Evolutionary conservation across 345 rosid species (phyloP).

Genomic region (Aegle marmelos): DNA sequence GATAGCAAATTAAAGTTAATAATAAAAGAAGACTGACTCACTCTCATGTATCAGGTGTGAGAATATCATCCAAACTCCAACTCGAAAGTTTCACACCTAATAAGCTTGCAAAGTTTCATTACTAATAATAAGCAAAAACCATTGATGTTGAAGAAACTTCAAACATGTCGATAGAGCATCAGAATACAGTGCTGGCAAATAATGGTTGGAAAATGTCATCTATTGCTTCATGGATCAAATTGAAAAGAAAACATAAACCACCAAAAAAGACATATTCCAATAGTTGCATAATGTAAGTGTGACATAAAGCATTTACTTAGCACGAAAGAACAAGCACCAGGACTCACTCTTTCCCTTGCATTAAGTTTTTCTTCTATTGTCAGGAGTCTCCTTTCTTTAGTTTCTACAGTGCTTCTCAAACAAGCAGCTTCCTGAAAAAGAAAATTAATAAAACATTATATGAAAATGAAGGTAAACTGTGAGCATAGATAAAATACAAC

Average conservation of each 20-base stretch:
- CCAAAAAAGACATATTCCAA: neutral
- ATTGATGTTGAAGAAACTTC: neutral
- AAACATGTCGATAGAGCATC: neutral
- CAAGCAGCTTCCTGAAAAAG: constrained; percentile 48
- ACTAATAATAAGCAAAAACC: neutral
- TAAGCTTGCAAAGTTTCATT: neutral
- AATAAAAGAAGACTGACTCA: neutral
- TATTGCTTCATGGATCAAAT: neutral
- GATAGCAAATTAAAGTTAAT: neutral
- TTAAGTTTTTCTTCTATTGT: constrained; percentile 65
- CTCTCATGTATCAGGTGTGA: neutral
- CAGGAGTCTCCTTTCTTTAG: constrained; percentile 54
- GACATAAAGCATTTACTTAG: neutral
- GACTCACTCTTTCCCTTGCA: constrained; percentile 71
- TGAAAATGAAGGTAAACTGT: neutral
- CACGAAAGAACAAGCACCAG: constrained; percentile 7
- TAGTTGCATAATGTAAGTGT: neutral
- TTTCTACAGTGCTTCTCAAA: constrained; percentile 35
- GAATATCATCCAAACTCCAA: neutral
- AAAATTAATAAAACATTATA: constrained; percentile 19
- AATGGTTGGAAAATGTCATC: neutral
- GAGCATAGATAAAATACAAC: neutral
- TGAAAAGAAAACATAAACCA: neutral
- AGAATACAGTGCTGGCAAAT: neutral
- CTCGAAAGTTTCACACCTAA: neutral